phyloP scores from a whole-genome alignment of 1,284 basidiomycete species.

The Heterobasidion annosum region DNA sequence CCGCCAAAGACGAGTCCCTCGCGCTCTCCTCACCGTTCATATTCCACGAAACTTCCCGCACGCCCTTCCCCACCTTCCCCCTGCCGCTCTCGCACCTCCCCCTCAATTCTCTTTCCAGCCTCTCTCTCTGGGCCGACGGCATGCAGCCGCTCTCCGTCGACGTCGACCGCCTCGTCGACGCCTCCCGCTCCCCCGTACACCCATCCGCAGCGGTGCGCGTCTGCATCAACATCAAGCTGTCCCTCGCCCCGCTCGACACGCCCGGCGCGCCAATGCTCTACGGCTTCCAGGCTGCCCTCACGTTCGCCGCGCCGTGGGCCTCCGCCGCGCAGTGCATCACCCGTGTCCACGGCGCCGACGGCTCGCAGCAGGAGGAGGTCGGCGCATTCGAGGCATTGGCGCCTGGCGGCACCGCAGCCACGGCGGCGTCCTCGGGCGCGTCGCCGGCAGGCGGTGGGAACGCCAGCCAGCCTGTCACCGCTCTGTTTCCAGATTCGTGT shows the following conservation, averaged over 20 bases:
- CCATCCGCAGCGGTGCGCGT: slow-evolving; percentile 20
- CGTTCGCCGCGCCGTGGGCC: slow-evolving; percentile 42
- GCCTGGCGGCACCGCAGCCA: slow-evolving; percentile 11
- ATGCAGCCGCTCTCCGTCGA: slow-evolving; percentile 53
- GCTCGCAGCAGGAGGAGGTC: slow-evolving; percentile 40
- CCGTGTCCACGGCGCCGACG: slow-evolving; percentile 40
- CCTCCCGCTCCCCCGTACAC: slow-evolving; percentile 12
- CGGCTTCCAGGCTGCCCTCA: slow-evolving; percentile 53
- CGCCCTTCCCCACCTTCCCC: slow-evolving; percentile 3
- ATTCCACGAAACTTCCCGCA: background rate
- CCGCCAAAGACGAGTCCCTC: slow-evolving; percentile 7
- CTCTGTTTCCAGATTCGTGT: slow-evolving; percentile 12
- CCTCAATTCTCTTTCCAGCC: slow-evolving; percentile 22
- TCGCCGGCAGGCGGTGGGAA: slow-evolving; percentile 1
- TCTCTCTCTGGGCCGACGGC: slow-evolving; percentile 55
- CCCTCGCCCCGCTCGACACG: slow-evolving; percentile 37
- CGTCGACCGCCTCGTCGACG: slow-evolving; percentile 34
- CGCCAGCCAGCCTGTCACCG: slow-evolving; percentile 6
- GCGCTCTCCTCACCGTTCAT: slow-evolving; percentile 6
- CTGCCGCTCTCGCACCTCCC: slow-evolving; percentile 10
- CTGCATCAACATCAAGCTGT: slow-evolving; percentile 40
- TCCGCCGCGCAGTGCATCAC: slow-evolving; percentile 51
- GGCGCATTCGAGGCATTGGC: slow-evolving; percentile 35
- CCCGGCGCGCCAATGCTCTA: slow-evolving; percentile 38
- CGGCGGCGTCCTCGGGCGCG: no score